Conservation (phyloP, 768 basidiomycete genomes). For the Mycena epipterygia region DNA sequence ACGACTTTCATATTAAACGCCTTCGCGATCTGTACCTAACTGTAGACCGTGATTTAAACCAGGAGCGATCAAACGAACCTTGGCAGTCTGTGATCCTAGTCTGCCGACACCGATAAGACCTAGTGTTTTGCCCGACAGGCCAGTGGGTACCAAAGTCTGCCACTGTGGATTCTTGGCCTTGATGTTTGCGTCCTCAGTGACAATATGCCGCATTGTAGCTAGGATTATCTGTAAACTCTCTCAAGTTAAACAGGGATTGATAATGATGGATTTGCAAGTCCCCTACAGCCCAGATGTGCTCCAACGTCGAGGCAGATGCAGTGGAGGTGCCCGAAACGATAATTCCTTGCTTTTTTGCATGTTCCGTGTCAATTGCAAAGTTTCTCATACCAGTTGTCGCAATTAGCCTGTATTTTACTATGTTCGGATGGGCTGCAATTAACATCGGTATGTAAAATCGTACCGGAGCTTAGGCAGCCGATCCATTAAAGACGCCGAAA, state of each 20-base stretch:
- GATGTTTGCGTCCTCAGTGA: conserved; percentile 62
- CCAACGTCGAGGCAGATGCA: conserved; percentile 64
- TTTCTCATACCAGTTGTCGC: conserved; percentile 70
- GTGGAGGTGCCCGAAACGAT: conserved; percentile 64
- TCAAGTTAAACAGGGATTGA: not conserved
- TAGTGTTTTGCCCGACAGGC: conserved; percentile 66
- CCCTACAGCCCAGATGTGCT: conserved; percentile 75
- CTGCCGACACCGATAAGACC: conserved; percentile 74
- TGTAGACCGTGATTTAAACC: not conserved
- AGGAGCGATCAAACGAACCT: conserved; percentile 47
- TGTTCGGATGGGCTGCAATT: not conserved
- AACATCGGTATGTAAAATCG: conserved; percentile 15
- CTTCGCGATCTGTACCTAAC: conserved; percentile 61
- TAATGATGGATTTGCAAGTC: not conserved
- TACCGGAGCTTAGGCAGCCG: conserved; percentile 69
- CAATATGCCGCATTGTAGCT: conserved; percentile 64
- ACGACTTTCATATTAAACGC: conserved; percentile 71
- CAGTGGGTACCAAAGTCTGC: conserved; percentile 66
- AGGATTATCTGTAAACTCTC: conserved; percentile 52
- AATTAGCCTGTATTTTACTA: conserved; percentile 54
- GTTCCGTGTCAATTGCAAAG: conserved; percentile 60
- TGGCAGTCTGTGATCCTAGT: conserved; percentile 66
- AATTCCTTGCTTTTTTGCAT: conserved; percentile 64
- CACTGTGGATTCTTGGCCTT: conserved; percentile 62
- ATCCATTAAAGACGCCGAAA: conserved; percentile 62